phyloP scores from a whole-genome alignment of 2,329 filamentous ascomycete species.

The Cylindrodendrum hubeiense region DNA sequence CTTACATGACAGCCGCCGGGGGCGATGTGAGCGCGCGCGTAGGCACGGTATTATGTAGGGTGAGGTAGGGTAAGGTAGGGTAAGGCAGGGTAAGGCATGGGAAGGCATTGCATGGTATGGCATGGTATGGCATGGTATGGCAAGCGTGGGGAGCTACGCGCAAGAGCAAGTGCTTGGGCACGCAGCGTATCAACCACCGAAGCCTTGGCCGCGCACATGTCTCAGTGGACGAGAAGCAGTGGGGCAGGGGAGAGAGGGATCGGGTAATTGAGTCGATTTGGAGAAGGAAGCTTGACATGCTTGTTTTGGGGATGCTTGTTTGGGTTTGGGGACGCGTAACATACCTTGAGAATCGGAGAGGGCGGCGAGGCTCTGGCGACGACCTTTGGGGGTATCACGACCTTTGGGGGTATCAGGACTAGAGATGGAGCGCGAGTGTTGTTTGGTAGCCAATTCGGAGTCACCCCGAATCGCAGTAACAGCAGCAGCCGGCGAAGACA shows the following conservation, averaged over 20 bases:
- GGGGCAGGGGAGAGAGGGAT: not conserved
- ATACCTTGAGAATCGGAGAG: slow-evolving; percentile 48
- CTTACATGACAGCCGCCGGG: slow-evolving; percentile 35
- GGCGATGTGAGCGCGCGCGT: not conserved
- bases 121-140: not conserved
- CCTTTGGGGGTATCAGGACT: slow-evolving; percentile 28
- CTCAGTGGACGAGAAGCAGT: not conserved
- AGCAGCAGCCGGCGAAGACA: slow-evolving; percentile 42
- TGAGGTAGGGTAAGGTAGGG: not conserved
- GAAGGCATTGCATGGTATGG: not conserved
- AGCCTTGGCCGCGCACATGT: not conserved
- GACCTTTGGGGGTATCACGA: slow-evolving; percentile 33
- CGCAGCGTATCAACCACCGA: not conserved
- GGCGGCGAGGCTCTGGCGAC: slow-evolving; percentile 42
- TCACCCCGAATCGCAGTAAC: slow-evolving; percentile 35
- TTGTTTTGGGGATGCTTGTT: too few relatives aligned
- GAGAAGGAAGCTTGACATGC: not conserved
- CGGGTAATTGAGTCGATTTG: not conserved
- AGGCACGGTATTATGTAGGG: not conserved
- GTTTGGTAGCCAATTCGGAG: slow-evolving; percentile 42
- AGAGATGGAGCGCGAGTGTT: slow-evolving; percentile 41
- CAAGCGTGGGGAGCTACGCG: not conserved
- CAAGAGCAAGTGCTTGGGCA: not conserved
- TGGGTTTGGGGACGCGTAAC: slow-evolving; percentile 19
- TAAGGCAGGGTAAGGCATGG: not conserved